phyloP scores from a whole-genome alignment of 2,329 filamentous ascomycete species.

The Botrytis squamosa region DNA sequence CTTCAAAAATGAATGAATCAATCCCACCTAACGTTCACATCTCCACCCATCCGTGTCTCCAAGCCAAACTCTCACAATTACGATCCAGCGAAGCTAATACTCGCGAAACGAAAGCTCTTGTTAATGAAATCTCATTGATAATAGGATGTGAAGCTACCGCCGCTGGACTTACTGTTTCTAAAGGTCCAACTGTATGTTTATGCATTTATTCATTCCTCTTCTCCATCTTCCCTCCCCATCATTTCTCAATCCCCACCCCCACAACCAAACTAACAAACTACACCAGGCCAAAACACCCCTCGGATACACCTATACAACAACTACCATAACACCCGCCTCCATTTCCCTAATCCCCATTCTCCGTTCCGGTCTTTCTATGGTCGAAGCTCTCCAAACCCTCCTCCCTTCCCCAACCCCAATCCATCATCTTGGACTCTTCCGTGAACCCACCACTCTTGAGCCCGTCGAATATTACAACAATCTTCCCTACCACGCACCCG shows the following conservation, averaged over 20 bases:
- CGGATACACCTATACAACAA: constrained; percentile 70
- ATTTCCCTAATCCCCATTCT: constrained; percentile 89
- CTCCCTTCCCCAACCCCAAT: constrained; percentile 78
- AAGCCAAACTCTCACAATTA: constrained; percentile 86
- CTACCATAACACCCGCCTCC: constrained; percentile 56
- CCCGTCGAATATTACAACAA: constrained; percentile 99
- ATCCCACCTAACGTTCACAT: constrained; percentile 68
- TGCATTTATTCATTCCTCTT: background rate
- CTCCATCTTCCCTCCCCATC: background rate
- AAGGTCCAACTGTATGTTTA: constrained; percentile 60
- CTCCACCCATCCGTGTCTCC: constrained; percentile 81
- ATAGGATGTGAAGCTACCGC: constrained; percentile 79
- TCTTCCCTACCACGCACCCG: constrained; percentile 68
- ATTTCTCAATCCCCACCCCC: background rate
- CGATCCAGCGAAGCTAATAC: constrained; percentile 69
- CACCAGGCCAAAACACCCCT: constrained; percentile 73
- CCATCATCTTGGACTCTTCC: constrained; percentile 93
- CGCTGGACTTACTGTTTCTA: constrained; percentile 54
- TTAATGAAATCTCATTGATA: constrained; percentile 84
- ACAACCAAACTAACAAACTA: constrained; percentile 16
- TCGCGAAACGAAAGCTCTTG: constrained; percentile 74
- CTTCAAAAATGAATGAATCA: constrained; percentile 35
- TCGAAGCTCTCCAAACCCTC: constrained; percentile 80
- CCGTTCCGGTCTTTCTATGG: constrained; percentile 88
- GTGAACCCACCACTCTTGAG: constrained; percentile 80